Evolutionary conservation across 345 rosid species (phyloP).

Genomic region (Rhodomyrtus tomentosa): DNA sequence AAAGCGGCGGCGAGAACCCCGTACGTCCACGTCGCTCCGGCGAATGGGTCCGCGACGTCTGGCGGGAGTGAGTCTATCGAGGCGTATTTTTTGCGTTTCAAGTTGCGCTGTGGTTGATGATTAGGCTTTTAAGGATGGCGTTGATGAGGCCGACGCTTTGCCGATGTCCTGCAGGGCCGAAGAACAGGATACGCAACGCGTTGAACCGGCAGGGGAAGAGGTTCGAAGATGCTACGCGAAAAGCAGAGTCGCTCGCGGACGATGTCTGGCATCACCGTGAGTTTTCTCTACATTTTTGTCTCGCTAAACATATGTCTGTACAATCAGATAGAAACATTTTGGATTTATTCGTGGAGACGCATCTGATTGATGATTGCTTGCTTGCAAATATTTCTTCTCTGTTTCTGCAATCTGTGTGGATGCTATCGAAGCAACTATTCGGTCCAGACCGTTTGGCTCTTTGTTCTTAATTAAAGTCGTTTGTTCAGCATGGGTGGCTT

Average conservation of each 20-base stretch:
- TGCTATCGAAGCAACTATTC: neutral
- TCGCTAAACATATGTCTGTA: neutral
- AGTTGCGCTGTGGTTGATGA: neutral
- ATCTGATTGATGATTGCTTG: neutral
- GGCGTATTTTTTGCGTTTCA: neutral
- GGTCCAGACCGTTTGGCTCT: neutral
- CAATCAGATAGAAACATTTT: neutral
- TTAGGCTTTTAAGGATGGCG: neutral
- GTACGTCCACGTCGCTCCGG: neutral
- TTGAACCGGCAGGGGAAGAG: conserved; percentile 25
- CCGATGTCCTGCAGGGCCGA: neutral
- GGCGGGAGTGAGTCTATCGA: neutral
- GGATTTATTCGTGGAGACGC: neutral
- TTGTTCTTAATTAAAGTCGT: neutral
- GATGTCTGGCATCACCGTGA: neutral
- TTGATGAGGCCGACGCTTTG: neutral
- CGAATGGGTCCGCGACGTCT: neutral
- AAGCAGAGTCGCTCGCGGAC: conserved; percentile 36
- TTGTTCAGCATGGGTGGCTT: neutral
- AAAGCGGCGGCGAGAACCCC: neutral
- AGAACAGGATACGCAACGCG: conserved; percentile 11
- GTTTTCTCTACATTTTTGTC: neutral
- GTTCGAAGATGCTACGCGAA: conserved; percentile 41
- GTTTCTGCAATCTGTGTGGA: neutral
- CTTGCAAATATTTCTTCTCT: neutral